Conservation (phyloP, 345 rosid species). For the rapeseed (Brassica napus) region DNA sequence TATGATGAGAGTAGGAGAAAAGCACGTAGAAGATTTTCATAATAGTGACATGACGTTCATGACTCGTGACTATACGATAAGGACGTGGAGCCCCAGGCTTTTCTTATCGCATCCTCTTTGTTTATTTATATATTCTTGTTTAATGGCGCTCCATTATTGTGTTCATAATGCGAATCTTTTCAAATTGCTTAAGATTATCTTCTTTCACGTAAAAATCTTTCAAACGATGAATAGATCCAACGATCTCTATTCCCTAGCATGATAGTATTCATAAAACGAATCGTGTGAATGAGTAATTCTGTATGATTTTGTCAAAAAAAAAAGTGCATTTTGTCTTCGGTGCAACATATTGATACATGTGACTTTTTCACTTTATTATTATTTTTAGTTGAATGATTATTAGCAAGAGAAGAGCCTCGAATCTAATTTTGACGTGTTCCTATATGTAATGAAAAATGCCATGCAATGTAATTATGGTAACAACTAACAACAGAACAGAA, state of each 20-base stretch:
- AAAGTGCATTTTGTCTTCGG: neutral
- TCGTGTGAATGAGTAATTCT: neutral
- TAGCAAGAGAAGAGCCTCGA: neutral
- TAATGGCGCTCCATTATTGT: conserved; percentile 18
- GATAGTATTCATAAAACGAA: neutral
- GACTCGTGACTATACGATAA: conserved; percentile 21
- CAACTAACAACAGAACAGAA: conserved; percentile 3
- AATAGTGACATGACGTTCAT: conserved; percentile 17
- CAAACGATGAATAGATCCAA: neutral
- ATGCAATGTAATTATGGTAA: conserved; percentile 4
- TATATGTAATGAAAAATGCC: neutral
- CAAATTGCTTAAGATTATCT: neutral
- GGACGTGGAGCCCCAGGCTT: conserved; percentile 23
- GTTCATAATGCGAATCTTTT: conserved; percentile 23
- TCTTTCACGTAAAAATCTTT: neutral
- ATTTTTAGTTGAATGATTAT: neutral
- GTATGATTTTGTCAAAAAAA: neutral
- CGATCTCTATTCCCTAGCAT: neutral
- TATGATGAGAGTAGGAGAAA: conserved; percentile 16
- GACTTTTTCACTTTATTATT: neutral
- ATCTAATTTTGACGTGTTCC: conserved; percentile 14
- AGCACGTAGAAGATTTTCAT: conserved; percentile 2
- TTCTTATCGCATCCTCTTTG: conserved; percentile 14
- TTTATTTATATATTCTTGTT: conserved; percentile 4
- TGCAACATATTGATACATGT: conserved; percentile 2